A percentile compares a stretch with the other conserved stretches of the same genome.
These are phyloP conservation scores for Hirschfeldia incana DNA, from an alignment of 345 rosid genomes.

Conservation along the genomic window DNA sequence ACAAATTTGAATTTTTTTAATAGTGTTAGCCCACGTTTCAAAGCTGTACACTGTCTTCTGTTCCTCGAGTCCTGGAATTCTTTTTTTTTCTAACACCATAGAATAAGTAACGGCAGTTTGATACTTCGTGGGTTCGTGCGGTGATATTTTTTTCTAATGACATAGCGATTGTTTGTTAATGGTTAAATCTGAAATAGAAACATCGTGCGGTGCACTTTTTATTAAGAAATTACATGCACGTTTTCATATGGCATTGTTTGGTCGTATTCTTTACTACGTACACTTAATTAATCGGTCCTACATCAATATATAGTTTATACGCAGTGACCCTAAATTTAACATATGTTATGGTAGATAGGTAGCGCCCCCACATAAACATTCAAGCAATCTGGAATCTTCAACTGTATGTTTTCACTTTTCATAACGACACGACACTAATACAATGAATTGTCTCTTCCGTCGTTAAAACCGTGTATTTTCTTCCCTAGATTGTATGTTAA, in stretches of 20 bases:
- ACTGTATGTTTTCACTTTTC: not conserved
- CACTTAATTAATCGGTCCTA: conserved; percentile 5
- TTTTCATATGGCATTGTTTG: conserved; percentile 13
- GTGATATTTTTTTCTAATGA: not conserved
- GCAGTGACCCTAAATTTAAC: conserved; percentile 22
- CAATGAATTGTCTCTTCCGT: conserved; percentile 20
- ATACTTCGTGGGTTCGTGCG: not conserved
- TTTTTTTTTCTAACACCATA: not conserved
- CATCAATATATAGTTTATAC: not conserved
- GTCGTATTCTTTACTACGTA: conserved; percentile 3
- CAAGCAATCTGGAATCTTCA: not conserved
- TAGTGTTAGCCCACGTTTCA: not conserved
- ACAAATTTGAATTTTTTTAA: not conserved
- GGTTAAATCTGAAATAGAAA: not conserved
- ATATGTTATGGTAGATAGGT: not conserved
- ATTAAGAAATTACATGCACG: conserved; percentile 14
- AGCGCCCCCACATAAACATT: not conserved
- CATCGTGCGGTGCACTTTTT: conserved; percentile 10
- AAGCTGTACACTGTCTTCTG: not conserved
- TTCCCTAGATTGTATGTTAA: conserved; percentile 20
- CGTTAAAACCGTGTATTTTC: conserved; percentile 8
- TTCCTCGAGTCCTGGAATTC: not conserved
- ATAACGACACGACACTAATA: not conserved
- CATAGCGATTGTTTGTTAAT: not conserved
- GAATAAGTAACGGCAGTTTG: not conserved